These are phyloP conservation scores for Penicillium digitatum DNA, from an alignment of 2,329 filamentous ascomycete genomes.

Conservation along the genomic window DNA sequence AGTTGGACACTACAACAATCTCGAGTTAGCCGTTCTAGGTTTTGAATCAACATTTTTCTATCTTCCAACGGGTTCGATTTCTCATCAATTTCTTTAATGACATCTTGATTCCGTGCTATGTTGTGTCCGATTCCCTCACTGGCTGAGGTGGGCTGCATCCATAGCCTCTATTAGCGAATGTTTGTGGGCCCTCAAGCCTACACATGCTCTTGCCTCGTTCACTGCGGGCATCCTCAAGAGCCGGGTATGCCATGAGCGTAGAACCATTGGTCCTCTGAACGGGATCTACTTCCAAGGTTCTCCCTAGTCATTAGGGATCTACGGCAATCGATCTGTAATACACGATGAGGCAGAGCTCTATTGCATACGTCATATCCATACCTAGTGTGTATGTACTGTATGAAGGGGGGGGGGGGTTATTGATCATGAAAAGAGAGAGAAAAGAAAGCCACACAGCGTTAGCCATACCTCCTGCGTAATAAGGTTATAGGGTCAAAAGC, in stretches of 20 bases:
- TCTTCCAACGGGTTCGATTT: neutral
- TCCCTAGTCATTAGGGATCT: neutral
- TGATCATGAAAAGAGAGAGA: neutral
- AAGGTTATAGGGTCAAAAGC: constrained; percentile 16
- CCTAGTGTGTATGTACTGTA: neutral
- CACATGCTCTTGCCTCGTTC: constrained; percentile 6
- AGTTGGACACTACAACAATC: neutral
- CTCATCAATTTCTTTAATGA: neutral
- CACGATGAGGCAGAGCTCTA: neutral
- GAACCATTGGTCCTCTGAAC: neutral
- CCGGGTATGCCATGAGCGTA: neutral
- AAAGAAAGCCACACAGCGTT: neutral
- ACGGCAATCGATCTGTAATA: neutral
- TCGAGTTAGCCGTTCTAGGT: neutral
- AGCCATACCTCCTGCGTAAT: constrained; percentile 2
- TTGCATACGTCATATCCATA: neutral
- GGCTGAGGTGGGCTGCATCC: constrained; percentile 8
- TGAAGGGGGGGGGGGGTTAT: neutral
- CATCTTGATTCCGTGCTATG: neutral
- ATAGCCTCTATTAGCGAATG: constrained; percentile 11
- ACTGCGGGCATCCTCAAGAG: neutral
- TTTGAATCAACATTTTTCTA: neutral
- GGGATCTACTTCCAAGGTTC: neutral
- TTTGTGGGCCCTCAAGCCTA: neutral
- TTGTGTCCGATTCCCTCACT: constrained; percentile 14